Evolutionary conservation across 2,329 filamentous ascomycete genomes (phyloP).

Genomic region (Colletotrichum cordylinicola): DNA sequence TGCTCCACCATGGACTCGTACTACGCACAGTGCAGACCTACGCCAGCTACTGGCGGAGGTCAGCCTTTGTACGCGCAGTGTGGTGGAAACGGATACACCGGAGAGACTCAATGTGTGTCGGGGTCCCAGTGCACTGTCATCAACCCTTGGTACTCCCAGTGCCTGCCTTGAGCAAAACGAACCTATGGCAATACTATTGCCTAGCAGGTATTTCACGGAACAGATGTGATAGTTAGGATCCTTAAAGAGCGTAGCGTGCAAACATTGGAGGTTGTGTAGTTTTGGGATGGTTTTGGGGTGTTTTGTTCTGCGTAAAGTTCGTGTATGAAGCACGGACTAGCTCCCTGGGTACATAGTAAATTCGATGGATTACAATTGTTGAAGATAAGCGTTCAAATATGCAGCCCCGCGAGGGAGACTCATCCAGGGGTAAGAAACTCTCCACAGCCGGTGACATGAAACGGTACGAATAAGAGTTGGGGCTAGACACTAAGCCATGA

Average conservation of each 20-base stretch:
- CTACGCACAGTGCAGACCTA: constrained; percentile 6
- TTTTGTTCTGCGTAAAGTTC: neutral
- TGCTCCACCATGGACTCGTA: neutral
- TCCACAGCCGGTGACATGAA: neutral
- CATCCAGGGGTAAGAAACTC: too few relatives aligned
- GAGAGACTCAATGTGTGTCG: neutral
- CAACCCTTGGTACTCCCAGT: constrained; percentile 13
- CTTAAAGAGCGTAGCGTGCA: neutral
- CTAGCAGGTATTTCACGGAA: neutral
- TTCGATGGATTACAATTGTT: neutral
- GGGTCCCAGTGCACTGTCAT: neutral
- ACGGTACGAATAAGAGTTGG: neutral
- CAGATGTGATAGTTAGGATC: neutral
- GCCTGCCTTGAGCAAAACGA: neutral
- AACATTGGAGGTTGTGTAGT: neutral
- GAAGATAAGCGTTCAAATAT: neutral
- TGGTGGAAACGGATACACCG: neutral
- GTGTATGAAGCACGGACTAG: neutral
- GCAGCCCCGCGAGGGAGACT: neutral
- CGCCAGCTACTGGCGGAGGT: neutral
- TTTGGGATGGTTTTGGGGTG: neutral
- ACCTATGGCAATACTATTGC: neutral
- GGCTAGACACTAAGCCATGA: neutral
- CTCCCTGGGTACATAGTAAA: too few relatives aligned
- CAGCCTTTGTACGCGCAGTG: constrained; percentile 5